These are phyloP conservation scores for Gentiana dahurica DNA, from an alignment of 257 asterid species.

Conservation along the genomic window DNA sequence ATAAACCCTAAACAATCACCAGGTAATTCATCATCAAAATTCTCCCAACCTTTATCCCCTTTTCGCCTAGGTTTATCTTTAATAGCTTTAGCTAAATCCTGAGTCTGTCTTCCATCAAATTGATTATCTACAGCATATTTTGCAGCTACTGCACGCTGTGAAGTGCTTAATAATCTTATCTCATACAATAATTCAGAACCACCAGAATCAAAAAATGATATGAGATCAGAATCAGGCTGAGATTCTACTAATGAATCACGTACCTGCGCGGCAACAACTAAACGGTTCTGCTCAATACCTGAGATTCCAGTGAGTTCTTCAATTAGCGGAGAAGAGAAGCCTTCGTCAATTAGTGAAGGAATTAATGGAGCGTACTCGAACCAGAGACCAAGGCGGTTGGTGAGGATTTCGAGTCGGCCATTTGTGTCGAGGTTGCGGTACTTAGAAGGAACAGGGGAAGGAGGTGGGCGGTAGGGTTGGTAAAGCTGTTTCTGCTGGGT, in stretches of 20 bases:
- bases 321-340: constrained; percentile 49
- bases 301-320: constrained; percentile 85
- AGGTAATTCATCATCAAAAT: constrained; percentile 46
- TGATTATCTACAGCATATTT: constrained; percentile 28
- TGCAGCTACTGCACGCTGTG: constrained; percentile 59
- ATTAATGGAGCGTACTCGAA: constrained; percentile 69
- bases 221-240: constrained; percentile 31
- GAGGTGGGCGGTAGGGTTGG: constrained; percentile 81
- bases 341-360: constrained; percentile 46
- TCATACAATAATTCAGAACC: constrained; percentile 62
- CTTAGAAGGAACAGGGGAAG: constrained; percentile 52
- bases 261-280: constrained; percentile 76
- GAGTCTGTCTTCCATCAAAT: constrained; percentile 37
- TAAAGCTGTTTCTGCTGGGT: constrained; percentile 38
- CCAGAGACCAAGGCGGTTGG: constrained; percentile 66
- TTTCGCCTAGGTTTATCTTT: constrained; percentile 70
- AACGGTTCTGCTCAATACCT: constrained; percentile 56
- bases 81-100: constrained; percentile 57
- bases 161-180: constrained; percentile 40
- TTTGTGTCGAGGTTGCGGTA: constrained; percentile 54
- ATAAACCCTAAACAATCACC: constrained; percentile 85
- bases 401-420: constrained; percentile 44
- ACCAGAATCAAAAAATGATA: constrained; percentile 37
- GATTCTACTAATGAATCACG: constrained; percentile 48
- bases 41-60: constrained; percentile 59